Evolutionary conservation across 139 green algal species (phyloP).

Genomic region (Tetradesmus lagerheimii): DNA sequence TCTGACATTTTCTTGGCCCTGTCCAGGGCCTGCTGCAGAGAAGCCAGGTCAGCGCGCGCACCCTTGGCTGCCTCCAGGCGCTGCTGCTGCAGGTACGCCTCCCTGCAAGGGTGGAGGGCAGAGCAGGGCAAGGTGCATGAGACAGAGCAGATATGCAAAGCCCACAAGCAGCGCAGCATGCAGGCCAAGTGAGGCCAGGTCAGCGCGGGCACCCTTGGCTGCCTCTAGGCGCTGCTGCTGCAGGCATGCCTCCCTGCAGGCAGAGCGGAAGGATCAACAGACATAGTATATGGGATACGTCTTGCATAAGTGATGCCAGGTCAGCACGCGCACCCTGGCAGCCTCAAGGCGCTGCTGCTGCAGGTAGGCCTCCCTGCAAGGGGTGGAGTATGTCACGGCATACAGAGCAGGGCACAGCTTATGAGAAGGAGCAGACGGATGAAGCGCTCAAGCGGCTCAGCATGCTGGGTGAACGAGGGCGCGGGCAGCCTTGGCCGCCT

Average conservation of each 20-base stretch:
- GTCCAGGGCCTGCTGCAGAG: constrained; percentile 35
- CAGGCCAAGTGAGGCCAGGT: not conserved
- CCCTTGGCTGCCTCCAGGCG: constrained; percentile 38
- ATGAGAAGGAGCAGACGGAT: not conserved
- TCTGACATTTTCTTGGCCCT: constrained; percentile 1
- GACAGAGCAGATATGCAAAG: not conserved
- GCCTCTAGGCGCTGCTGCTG: constrained; percentile 39
- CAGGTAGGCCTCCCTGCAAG: constrained; percentile 17
- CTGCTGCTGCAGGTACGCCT: constrained; percentile 28
- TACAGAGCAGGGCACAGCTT: not conserved
- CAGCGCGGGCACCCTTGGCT: constrained; percentile 5
- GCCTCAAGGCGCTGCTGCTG: constrained; percentile 39
- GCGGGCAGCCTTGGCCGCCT: constrained; percentile 12
- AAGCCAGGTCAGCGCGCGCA: not conserved
- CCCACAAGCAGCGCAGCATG: too few species aligned
- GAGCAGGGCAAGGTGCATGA: not conserved
- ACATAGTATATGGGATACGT: too few species aligned
- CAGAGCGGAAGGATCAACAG: too few species aligned
- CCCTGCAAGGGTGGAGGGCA: not conserved
- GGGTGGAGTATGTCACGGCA: too few species aligned
- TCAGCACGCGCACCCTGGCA: not conserved
- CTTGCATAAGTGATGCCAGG: not conserved
- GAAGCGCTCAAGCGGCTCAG: too few species aligned
- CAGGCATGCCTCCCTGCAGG: constrained; percentile 6
- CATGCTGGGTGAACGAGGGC: not conserved